phyloP scores from a whole-genome alignment of 2,329 filamentous ascomycete genomes.

The Onygena corvina region DNA sequence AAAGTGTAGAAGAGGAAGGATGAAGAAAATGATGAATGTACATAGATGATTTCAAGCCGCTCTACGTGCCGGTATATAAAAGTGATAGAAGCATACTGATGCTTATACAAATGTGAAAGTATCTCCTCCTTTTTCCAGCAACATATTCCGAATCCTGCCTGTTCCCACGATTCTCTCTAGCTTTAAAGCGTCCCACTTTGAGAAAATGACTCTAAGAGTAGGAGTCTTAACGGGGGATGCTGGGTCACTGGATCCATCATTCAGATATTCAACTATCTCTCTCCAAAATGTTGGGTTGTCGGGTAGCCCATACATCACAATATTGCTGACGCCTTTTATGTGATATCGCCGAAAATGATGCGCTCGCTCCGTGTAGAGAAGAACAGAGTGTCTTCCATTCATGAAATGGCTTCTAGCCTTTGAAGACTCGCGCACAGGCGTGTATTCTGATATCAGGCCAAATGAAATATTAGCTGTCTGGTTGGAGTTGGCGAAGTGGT shows the following conservation, averaged over 20 bases:
- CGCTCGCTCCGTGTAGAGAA: conserved; percentile 89
- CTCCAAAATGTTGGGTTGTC: conserved; percentile 57
- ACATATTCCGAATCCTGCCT: conserved; percentile 69
- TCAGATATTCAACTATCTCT: conserved; percentile 34
- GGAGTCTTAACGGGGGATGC: conserved; percentile 45
- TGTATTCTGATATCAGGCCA: conserved; percentile 81
- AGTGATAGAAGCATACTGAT: no score
- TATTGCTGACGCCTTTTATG: conserved; percentile 64
- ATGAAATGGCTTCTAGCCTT: conserved; percentile 80
- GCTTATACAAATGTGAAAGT: conserved; percentile 87
- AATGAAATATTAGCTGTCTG: conserved; percentile 52
- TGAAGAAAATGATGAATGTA: no score
- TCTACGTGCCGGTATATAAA: neutral
- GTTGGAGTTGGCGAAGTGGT: conserved; percentile 68
- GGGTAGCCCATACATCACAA: conserved; percentile 83
- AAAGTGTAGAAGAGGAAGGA: no score
- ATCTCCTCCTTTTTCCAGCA: conserved; percentile 66
- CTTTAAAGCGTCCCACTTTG: conserved; percentile 78
- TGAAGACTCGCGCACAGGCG: conserved; percentile 62
- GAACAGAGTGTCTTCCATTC: conserved; percentile 64
- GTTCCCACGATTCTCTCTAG: conserved; percentile 79
- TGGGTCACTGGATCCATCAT: conserved; percentile 37
- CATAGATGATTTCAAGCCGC: no score
- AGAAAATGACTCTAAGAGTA: conserved; percentile 55
- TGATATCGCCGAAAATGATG: conserved; percentile 90